Base-by-base conservation (phyloP, 176 grass and related monocot species). In the Puya raimondii region DNA sequence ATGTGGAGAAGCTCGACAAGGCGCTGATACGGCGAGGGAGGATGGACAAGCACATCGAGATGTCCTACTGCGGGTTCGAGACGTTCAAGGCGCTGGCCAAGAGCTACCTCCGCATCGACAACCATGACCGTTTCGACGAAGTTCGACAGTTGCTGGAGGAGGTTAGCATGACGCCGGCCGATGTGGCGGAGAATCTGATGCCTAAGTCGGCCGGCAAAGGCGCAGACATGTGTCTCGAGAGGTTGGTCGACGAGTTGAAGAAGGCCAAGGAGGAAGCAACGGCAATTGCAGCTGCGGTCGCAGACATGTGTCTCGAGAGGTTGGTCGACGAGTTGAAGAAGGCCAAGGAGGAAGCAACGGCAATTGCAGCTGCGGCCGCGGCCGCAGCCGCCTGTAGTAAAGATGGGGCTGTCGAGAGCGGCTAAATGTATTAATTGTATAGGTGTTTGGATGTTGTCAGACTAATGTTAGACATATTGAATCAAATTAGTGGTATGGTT, bases 41-140 rank as follows among this genome's bases (percentile, higher is more conserved):
- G 3, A 91, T 88, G 89, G 89, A 91, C 79, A 91, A 88, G 70
- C 89, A 83, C 70, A 83, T 91, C 66, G 80, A 91, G 82, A 88
- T 88, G 89, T 91, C 82, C 3, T 91, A 85, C 76, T 91, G 89
- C 76, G 3, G 76, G 53, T 85, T 75, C 47, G 73, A 80, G 26
- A 82, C 79, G 0, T 88, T 88, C 61, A 74, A 80, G 85, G 78
- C 88, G 72, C 68, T 91, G 1, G 82, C 82, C n/a, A 82, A 74
- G 42, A 81, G 51, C 65, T 85, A 91, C 78, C 71, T 87, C 17
- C 58, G 69, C 2, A 23, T 87, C 0, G 74, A 76, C 48, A 2
- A 12, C 0, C 80, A 81, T 48, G 16, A 13, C 22, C 15, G 67
- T 11, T 87, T 87, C 75, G 65, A 7, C 10, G 0, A n/a, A 16